These are phyloP conservation scores for Fraxinus xanthoxyloides DNA, from an alignment of 305 asterid genomes.

Conservation along the genomic window DNA sequence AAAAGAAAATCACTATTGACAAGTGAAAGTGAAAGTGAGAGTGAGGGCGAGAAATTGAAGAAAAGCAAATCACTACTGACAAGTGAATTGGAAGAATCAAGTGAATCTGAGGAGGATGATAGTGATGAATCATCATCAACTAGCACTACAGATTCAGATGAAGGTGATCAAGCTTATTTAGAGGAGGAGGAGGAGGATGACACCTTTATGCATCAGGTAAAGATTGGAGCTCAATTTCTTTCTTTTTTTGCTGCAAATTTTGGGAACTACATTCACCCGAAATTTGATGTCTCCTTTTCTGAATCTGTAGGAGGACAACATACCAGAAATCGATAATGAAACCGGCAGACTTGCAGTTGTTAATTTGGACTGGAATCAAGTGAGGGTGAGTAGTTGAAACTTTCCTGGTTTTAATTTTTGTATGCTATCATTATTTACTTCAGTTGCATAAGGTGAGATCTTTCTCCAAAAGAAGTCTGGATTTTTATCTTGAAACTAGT, in stretches of 20 bases:
- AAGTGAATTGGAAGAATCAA: slow-evolving; percentile 4
- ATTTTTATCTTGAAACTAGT: not conserved
- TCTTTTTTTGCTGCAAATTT: not conserved
- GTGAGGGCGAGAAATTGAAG: slow-evolving; percentile 23
- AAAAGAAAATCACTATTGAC: not conserved
- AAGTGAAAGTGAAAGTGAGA: slow-evolving; percentile 13
- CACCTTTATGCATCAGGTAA: slow-evolving; percentile 44
- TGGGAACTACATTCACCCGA: not conserved
- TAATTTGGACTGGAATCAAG: slow-evolving; percentile 86
- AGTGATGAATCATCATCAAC: slow-evolving; percentile 46
- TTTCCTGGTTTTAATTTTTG: not conserved
- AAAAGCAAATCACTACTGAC: not conserved
- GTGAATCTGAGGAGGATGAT: slow-evolving; percentile 15
- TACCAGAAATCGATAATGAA: slow-evolving; percentile 79
- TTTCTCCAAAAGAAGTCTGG: not conserved
- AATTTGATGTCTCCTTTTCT: slow-evolving; percentile 5
- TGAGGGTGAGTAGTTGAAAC: slow-evolving; percentile 51
- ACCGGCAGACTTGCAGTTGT: slow-evolving; percentile 76
- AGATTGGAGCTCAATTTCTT: not conserved
- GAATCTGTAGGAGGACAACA: slow-evolving; percentile 50
- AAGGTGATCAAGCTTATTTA: slow-evolving; percentile 25
- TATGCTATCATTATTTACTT: not conserved
- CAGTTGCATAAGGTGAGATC: not conserved
- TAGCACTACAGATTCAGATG: slow-evolving; percentile 51
- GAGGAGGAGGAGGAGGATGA: slow-evolving; percentile 69